Evolutionary conservation across 805 yeast genomes (phyloP), one percentile per base, ranked within the genome.

Genomic region (Ogataea angusta): DNA sequence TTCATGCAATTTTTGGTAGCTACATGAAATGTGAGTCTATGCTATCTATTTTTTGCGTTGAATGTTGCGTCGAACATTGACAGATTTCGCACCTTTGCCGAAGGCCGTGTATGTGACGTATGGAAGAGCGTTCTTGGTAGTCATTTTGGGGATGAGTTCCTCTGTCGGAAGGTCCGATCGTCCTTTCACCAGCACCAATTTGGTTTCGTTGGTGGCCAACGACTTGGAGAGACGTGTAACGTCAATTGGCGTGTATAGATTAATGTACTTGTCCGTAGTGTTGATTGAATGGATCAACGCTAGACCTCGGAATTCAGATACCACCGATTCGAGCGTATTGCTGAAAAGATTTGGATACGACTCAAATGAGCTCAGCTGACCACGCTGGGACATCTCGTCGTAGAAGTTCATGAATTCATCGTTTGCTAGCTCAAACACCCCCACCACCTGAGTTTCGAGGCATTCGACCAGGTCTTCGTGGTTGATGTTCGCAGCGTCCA

Each of bases 271-370:
- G 1, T 61, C 53, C 0, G 45, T 42, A 0, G 46, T 42, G 48
- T 81, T 73, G 10, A 86, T 61, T 1, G 91, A 82, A 54, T 88
- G 96, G 0, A 87, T 68, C 35, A 86, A 64, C 1, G 75, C 79
- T 24, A 83, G 59, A 0, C 85, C 82, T 14, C 69, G 48, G 45
- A 73, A 78, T 3, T 51, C 41, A 10, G 59, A 21, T 1, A 42
- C 40, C 9, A 42, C 38, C n/a, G 49, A 38, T 1, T 45, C 49
- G 28, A 36, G 27, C 0, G 48, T 52, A 5, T 52, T 45, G 3
- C 52, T 27, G 6, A 58, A 35, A 23, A 66, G 46, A 25, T 67
- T 68, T 4, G 59, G 60, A 1, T 53, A 23, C 6, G 47, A 43
- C 5, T 36, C 34, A 13, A 7, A 10, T 15, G 24, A 40, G 6